Base-by-base conservation (phyloP, 2,329 filamentous ascomycete genomes). In the Thielaviopsis musarum region DNA sequence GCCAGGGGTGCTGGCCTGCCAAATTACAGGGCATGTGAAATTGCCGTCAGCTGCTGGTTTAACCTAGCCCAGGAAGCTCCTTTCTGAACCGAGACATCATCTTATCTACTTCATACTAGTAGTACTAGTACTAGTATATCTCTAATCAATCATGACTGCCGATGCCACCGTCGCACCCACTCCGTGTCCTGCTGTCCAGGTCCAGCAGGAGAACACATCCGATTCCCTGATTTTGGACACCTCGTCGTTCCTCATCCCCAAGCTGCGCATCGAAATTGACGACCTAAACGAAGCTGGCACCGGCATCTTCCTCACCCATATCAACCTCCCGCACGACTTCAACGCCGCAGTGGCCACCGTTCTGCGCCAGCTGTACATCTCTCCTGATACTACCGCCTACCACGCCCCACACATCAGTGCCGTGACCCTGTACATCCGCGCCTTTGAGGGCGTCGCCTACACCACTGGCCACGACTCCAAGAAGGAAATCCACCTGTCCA, bases 361-460 rank as follows among this genome's bases (percentile, higher is more conserved):
- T 17, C 78, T 93, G 55, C 73, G 75, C 30, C 78, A 83, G 26
- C 82, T 97, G 30, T 97, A 96, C 70, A 65, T 67, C 52, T 70
- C 72, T n/a, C 73, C 74, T 54, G 64, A 66, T 4, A 69, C 71
- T 62, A 66, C 69, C 26, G 68, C 69, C 53, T 75, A 74, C 41
- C 72, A 71, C 57, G 67, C 70, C 12, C 80, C 81, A 49, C 75
- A 80, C n/a, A 93, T 88, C 10, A 85, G 89, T 62, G 94, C 88
- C 57, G 82, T 97, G 19, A 96, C 91, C 0, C 73, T 97, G 41
- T 77, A 95, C 62, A 75, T 97, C 4, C 82, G 87, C 30, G 76
- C 82, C 64, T 90, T 95, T 80, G 75, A 74, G 54, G 91, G 91
- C 56, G 88, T 97, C 4, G 91, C 91, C 21, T 95, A 96, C 73